A percentile compares a stretch with the other conserved stretches of the same genome.
These are phyloP conservation scores for Nemania sp. DNA, from an alignment of 2,329 filamentous ascomycete species.

Conservation along the genomic window DNA sequence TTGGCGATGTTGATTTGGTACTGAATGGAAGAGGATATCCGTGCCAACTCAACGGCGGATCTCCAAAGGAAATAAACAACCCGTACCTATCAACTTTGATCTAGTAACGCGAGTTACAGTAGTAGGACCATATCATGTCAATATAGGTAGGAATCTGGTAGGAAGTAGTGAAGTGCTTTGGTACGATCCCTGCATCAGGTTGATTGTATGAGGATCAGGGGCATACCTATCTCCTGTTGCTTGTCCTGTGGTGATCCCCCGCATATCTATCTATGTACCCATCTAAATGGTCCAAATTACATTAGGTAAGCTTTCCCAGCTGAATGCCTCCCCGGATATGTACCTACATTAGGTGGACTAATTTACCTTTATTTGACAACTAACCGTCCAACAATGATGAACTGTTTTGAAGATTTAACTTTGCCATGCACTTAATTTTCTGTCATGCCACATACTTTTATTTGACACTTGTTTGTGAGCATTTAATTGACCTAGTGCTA, in stretches of 20 bases:
- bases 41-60: background rate
- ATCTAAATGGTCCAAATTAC: background rate
- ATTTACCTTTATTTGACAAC: too few species aligned
- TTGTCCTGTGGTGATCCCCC: conserved; percentile 17
- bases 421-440: too few species aligned
- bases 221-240: background rate
- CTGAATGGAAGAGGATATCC: background rate
- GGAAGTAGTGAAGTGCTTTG: background rate
- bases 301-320: background rate
- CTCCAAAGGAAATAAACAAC: background rate
- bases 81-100: background rate
- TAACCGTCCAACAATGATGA: too few species aligned
- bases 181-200: conserved; percentile 27
- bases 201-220: conserved; percentile 21
- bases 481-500: background rate
- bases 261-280: conserved; percentile 3
- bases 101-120: background rate
- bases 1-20: background rate
- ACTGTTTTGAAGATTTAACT: too few species aligned
- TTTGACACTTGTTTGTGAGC: background rate
- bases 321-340: too few species aligned
- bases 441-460: background rate
- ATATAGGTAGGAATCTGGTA: too few species aligned
- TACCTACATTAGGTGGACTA: too few species aligned
- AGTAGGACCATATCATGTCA: background rate